These are phyloP conservation scores for Tremellales sp. DNA, from an alignment of 1,284 basidiomycete species.

Conservation along the genomic window DNA sequence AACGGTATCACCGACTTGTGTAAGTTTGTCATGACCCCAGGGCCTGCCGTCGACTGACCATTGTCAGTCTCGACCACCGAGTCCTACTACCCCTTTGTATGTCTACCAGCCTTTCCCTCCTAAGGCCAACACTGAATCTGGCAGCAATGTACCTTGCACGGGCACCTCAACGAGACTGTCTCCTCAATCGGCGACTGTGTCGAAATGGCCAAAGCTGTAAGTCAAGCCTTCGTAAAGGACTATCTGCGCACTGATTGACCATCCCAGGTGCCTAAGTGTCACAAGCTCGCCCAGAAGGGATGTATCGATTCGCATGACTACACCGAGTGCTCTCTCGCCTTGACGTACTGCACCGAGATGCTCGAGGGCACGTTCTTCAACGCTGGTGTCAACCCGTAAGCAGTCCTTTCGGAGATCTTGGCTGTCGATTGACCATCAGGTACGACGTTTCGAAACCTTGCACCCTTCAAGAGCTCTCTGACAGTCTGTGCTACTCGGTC, in stretches of 20 bases:
- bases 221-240: constrained; percentile 1
- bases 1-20: constrained; percentile 52
- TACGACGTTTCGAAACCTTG: constrained; percentile 66
- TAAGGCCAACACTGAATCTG: neutral
- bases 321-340: constrained; percentile 60
- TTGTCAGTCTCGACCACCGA: constrained; percentile 28
- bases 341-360: constrained; percentile 56
- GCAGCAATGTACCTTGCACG: constrained; percentile 42
- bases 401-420: neutral
- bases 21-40: constrained; percentile 11
- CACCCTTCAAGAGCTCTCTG: constrained; percentile 47
- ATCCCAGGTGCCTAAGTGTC: constrained; percentile 42
- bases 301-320: constrained; percentile 51
- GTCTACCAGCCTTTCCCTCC: constrained; percentile 1
- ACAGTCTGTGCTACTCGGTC: constrained; percentile 49
- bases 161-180: constrained; percentile 36
- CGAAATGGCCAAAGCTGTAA: constrained; percentile 39
- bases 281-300: constrained; percentile 27
- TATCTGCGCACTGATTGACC: neutral
- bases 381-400: constrained; percentile 43
- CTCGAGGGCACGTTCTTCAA: constrained; percentile 41
- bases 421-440: constrained; percentile 7
- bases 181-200: constrained; percentile 39
- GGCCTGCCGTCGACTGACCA: no score
- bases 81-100: constrained; percentile 43